Base-by-base conservation (phyloP, 208 protist species). In the Crithidia fasciculata region DNA sequence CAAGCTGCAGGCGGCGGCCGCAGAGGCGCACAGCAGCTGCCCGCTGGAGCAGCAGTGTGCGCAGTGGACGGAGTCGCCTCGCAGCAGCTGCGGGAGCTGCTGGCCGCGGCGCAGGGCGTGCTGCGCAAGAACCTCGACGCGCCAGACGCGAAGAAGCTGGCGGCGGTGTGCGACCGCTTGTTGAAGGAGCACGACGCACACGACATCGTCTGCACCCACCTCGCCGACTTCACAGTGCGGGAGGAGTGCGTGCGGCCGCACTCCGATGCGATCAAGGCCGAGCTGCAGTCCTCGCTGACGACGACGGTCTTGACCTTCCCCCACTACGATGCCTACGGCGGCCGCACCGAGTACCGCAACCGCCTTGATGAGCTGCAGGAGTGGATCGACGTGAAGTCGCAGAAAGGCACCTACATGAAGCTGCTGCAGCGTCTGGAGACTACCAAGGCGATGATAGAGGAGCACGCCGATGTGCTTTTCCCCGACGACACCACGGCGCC, bases 321-420 rank as follows among this genome's bases (percentile, higher is more conserved):
- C 12, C 69, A 80, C 37, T 72, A 84, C 47, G 77, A 80, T 39
- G 60, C 82, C 39, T 89, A 84, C 62, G 80, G 75, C 53, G 82
- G 78, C 40, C 82, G 81, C 40, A 69, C 67, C 10, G 87, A 94
- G 74, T 90, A 93, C 74, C 76, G 72, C 50, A 81, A 89, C 47
- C 81, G 87, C 13, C 58, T 96, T 66, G 80, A 89, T 40, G 91
- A 96, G 76, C 75, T 96, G 58, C 76, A 80, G 44, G 91, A 94
- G 63, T 96, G 88, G 87, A 76, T 96, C n/a, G 91, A 94, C 47
- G 83, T 90, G 13, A 84, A 93, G 63, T 87, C 85, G 56, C 84
- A 91, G 77, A 89, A 89, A 67, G 77, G 72, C 28, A 85, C 89
- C 7, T 96, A 91, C 74, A 45, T 81, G 44, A 82, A 87, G 37